Conservation (phyloP, 169 alveolate species). For the Condylostoma magnum region DNA sequence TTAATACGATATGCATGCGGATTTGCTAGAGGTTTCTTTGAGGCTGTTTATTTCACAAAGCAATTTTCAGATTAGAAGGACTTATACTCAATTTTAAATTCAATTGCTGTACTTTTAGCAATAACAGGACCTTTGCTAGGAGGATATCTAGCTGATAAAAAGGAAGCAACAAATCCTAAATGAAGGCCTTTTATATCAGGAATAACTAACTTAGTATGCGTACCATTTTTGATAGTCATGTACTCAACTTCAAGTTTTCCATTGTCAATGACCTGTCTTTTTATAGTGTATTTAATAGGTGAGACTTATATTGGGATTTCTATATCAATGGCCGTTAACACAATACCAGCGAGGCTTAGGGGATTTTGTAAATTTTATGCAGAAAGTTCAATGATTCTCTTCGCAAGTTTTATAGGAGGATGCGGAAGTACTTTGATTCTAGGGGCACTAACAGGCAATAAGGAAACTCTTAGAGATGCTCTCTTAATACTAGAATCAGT, state of each 20-base stretch:
- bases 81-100: background rate
- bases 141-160: constrained; percentile 3
- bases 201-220: background rate
- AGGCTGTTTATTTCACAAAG: constrained; percentile 12
- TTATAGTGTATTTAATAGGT: background rate
- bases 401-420: constrained; percentile 19
- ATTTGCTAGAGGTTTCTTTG: constrained; percentile 22
- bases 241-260: background rate
- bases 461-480: background rate
- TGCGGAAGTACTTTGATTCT: background rate
- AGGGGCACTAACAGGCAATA: background rate
- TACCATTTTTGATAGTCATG: constrained; percentile 8
- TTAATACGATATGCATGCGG: constrained; percentile 17
- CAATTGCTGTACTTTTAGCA: background rate
- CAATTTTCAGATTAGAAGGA: constrained; percentile 1
- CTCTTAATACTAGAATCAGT: background rate
- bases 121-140: background rate
- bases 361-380: constrained; percentile 14
- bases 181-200: constrained; percentile 9
- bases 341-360: constrained; percentile 1
- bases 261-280: constrained; percentile 1
- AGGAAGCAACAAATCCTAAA: background rate
- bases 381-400: constrained; percentile 13
- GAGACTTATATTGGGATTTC: constrained; percentile 31
- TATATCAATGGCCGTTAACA: constrained; percentile 15